Evolutionary conservation across 2,329 filamentous ascomycete genomes (phyloP).

Genomic region (Cytospora piceicola): DNA sequence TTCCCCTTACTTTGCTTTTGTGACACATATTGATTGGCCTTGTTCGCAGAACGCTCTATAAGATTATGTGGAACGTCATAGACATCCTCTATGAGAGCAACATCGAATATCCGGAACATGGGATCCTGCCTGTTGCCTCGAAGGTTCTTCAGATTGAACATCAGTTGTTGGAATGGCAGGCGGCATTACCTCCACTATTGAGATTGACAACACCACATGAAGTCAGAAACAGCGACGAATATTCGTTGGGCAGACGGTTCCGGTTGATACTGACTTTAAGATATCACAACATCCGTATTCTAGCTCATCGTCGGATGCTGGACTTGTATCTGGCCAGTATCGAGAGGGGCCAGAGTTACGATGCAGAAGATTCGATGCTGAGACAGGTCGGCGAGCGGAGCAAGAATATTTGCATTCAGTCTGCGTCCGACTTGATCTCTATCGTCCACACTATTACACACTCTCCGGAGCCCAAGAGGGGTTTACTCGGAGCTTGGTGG

Average conservation of each 20-base stretch:
- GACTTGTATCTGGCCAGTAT: conserved; percentile 33
- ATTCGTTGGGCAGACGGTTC: conserved; percentile 39
- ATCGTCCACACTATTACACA: conserved; percentile 33
- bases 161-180: conserved; percentile 45
- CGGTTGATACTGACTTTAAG: conserved; percentile 45
- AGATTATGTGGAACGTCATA: conserved; percentile 42
- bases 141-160: conserved; percentile 45
- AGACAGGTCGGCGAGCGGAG: conserved; percentile 33
- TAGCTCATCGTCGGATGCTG: conserved; percentile 39
- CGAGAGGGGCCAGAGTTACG: conserved; percentile 13
- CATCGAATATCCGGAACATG: conserved; percentile 38
- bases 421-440: conserved; percentile 34
- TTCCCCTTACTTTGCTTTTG: too few relatives aligned
- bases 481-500: conserved; percentile 40
- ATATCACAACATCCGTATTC: conserved; percentile 40
- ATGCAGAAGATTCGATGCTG: conserved; percentile 30
- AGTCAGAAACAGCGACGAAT: conserved; percentile 32
- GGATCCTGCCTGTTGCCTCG: conserved; percentile 35
- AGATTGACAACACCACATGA: conserved; percentile 35
- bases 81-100: conserved; percentile 50
- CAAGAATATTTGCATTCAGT: conserved; percentile 33
- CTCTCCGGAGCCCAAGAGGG: conserved; percentile 26
- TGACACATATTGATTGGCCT: background rate
- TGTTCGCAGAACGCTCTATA: conserved; percentile 39
- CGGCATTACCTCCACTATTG: conserved; percentile 38